Evolutionary conservation across 495 filamentous ascomycete genomes (phyloP).

Genomic region (Aspergillus taichungensis): DNA sequence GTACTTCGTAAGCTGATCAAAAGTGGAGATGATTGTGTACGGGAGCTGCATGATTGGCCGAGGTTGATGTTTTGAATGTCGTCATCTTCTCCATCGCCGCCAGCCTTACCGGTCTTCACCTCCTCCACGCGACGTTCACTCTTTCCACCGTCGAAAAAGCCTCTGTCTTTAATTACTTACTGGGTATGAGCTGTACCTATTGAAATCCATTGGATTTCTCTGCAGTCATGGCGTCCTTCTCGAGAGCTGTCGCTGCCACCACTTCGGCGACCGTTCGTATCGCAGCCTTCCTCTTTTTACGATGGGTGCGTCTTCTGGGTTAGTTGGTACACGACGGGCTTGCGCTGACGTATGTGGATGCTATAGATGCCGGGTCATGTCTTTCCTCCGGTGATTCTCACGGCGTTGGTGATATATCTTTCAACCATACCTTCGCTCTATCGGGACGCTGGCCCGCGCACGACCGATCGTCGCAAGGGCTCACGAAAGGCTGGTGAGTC

Average conservation of each 20-base stretch:
- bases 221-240: slow-evolving; percentile 20
- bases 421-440: slow-evolving; percentile 47
- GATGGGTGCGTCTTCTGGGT: slow-evolving; percentile 60
- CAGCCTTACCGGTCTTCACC: too few relatives aligned
- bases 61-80: too few relatives aligned
- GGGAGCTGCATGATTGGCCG: too few relatives aligned
- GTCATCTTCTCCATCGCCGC: too few relatives aligned
- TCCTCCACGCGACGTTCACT: too few relatives aligned
- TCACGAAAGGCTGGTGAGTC: not conserved
- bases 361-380: slow-evolving; percentile 53
- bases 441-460: not conserved
- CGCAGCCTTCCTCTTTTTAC: slow-evolving; percentile 63
- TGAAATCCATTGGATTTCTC: not conserved
- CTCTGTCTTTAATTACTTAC: not conserved
- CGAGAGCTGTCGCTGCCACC: slow-evolving; percentile 20
- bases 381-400: slow-evolving; percentile 57
- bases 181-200: too few relatives aligned
- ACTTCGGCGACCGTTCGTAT: slow-evolving; percentile 58
- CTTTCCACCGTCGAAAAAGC: not conserved
- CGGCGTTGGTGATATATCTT: slow-evolving; percentile 63
- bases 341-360: slow-evolving; percentile 1
- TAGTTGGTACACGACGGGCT: slow-evolving; percentile 8
- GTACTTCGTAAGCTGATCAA: too few relatives aligned
- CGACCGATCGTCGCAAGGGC: slow-evolving; percentile 2
- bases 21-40: too few relatives aligned